A percentile compares a stretch with the other conserved stretches of the same genome.
Evolutionary conservation across 2,329 filamentous ascomycete species (phyloP).

Genomic region (Botrytis paeoniae): DNA sequence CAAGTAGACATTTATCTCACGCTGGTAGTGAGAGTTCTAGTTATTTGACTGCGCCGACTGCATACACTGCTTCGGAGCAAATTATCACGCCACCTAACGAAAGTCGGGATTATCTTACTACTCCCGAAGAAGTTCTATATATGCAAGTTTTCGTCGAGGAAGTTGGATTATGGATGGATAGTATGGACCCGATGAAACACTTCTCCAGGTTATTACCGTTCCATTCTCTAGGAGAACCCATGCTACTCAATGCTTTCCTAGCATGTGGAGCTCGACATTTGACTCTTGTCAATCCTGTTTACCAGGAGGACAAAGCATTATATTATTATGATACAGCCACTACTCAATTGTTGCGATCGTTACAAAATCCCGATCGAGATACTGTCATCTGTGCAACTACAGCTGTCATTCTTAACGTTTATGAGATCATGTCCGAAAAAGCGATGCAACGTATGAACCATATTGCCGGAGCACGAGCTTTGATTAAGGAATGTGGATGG

Average conservation of each 20-base stretch:
- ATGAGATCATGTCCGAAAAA: constrained; percentile 86
- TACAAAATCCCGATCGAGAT: constrained; percentile 83
- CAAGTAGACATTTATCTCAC: constrained; percentile 37
- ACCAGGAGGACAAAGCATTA: constrained; percentile 72
- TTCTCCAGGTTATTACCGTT: constrained; percentile 84
- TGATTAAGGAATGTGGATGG: constrained; percentile 90
- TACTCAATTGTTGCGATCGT: constrained; percentile 67
- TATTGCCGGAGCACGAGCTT: constrained; percentile 76
- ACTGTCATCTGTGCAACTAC: constrained; percentile 82
- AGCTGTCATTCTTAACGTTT: constrained; percentile 85
- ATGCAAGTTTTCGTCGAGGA: constrained; percentile 92
- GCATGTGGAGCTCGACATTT: constrained; percentile 85
- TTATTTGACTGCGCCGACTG: constrained; percentile 41
- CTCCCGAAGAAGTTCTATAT: constrained; percentile 76
- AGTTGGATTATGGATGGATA: constrained; percentile 92
- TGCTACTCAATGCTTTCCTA: constrained; percentile 84
- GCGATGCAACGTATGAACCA: constrained; percentile 83
- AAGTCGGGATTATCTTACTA: constrained; percentile 62
- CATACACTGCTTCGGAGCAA: constrained; percentile 37
- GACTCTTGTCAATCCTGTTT: constrained; percentile 65
- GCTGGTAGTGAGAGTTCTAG: constrained; percentile 35
- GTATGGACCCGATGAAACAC: constrained; percentile 79
- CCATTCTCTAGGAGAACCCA: constrained; percentile 75
- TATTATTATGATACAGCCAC: constrained; percentile 86
- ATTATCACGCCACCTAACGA: constrained; percentile 43